Conservation (phyloP, 179 eudicot species). For the Beta macrorhiza region DNA sequence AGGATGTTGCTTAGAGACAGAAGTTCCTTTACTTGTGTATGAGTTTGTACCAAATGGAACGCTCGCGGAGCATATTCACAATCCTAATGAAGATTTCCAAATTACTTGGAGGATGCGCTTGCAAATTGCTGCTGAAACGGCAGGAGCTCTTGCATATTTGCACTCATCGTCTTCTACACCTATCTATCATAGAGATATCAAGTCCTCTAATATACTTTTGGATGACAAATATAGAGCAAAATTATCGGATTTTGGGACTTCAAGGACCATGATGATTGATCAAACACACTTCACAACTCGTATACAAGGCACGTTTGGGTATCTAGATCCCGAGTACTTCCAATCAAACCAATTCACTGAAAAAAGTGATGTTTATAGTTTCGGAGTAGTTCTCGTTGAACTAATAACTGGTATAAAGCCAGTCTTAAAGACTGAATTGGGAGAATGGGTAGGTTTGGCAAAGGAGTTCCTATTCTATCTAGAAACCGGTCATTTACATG, state of each 20-base stretch:
- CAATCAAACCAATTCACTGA: constrained; percentile 28
- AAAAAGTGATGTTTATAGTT: constrained; percentile 31
- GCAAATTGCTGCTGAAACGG: constrained; percentile 23
- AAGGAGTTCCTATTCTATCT: constrained; percentile 15
- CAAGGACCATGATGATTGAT: constrained; percentile 24
- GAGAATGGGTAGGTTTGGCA: constrained; percentile 22
- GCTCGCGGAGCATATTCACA: constrained; percentile 31
- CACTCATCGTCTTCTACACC: constrained; percentile 29
- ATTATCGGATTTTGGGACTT: constrained; percentile 29
- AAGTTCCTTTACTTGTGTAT: constrained; percentile 31
- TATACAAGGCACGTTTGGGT: constrained; percentile 27
- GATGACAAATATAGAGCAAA: constrained; percentile 23
- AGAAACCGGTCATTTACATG: constrained; percentile 6
- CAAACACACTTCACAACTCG: constrained; percentile 27
- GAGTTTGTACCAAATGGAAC: constrained; percentile 33
- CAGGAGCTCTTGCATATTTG: constrained; percentile 26
- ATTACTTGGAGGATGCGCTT: constrained; percentile 26
- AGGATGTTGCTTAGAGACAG: constrained; percentile 32
- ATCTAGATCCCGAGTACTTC: constrained; percentile 28
- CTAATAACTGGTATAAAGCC: constrained; percentile 25
- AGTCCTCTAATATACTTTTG: constrained; percentile 25
- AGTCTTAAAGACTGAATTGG: constrained; percentile 3
- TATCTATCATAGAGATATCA: constrained; percentile 27
- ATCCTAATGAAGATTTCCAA: constrained; percentile 20
- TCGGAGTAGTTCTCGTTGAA: constrained; percentile 27